Percentiles rank a stretch among this genome's conserved stretches.
phyloP scores from a whole-genome alignment of 116 monocot species.

The Trichopus zeylanicus region DNA sequence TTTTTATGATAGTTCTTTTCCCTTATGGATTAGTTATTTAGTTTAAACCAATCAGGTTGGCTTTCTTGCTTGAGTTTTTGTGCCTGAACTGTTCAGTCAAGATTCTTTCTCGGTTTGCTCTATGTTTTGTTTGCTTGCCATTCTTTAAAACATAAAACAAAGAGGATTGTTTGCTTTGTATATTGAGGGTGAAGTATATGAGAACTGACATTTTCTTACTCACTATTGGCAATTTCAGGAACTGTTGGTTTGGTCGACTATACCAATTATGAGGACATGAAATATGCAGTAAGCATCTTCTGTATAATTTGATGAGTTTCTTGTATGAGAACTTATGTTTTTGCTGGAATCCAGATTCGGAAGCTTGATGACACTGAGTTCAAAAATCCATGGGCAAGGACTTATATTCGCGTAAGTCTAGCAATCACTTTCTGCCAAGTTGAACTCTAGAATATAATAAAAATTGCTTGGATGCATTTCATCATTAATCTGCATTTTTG shows the following conservation, averaged over 20 bases:
- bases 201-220: background rate
- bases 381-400: constrained; percentile 54
- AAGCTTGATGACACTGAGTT: constrained; percentile 85
- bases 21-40: too few relatives aligned
- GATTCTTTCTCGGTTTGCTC: too few relatives aligned
- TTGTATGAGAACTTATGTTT: background rate
- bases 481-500: background rate
- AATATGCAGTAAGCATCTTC: constrained; percentile 56
- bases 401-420: constrained; percentile 45
- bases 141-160: too few relatives aligned
- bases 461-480: background rate
- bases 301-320: background rate
- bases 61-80: too few relatives aligned
- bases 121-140: too few relatives aligned
- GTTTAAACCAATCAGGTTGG: too few relatives aligned
- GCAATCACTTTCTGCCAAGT: background rate
- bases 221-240: constrained; percentile 28
- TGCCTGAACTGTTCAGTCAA: too few relatives aligned
- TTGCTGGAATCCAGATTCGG: constrained; percentile 32
- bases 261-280: constrained; percentile 83
- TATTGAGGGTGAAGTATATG: too few relatives aligned
- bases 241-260: constrained; percentile 72
- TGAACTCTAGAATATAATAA: too few relatives aligned
- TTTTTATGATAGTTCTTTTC: too few relatives aligned
- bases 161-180: too few relatives aligned